These are phyloP conservation scores for Xerocomus amazonicus DNA, from an alignment of 1,284 basidiomycete species.

Conservation along the genomic window DNA sequence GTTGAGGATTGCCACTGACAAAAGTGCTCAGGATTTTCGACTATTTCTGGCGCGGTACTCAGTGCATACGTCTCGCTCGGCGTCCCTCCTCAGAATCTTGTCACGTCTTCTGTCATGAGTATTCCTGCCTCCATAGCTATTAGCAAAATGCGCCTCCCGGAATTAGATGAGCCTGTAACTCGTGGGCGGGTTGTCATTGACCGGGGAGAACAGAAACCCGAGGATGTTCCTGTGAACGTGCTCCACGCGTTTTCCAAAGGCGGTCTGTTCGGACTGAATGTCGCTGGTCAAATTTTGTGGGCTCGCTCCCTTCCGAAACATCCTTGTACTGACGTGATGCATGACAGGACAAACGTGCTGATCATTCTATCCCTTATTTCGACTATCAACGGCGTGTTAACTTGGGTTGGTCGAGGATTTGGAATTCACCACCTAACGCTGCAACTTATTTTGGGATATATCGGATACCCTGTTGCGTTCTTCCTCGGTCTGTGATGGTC, in stretches of 20 bases:
- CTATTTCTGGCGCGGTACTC: constrained; percentile 87
- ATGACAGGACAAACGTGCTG: constrained; percentile 65
- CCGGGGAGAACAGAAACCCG: constrained; percentile 59
- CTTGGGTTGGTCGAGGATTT: constrained; percentile 86
- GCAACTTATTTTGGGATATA: constrained; percentile 80
- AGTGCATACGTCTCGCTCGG: constrained; percentile 82
- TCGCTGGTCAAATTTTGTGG: constrained; percentile 82
- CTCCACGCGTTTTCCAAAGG: constrained; percentile 89
- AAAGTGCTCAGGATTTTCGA: constrained; percentile 61
- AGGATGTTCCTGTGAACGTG: constrained; percentile 63
- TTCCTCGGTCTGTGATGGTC: constrained; percentile 51
- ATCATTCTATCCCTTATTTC: constrained; percentile 80
- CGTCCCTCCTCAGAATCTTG: constrained; percentile 77
- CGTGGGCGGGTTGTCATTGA: constrained; percentile 78
- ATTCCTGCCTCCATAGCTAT: constrained; percentile 93
- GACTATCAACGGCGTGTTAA: constrained; percentile 80
- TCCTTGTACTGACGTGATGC: constrained; percentile 1
- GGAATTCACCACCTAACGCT: constrained; percentile 81
- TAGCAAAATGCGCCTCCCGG: constrained; percentile 82
- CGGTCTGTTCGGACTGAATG: constrained; percentile 80
- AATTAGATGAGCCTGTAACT: constrained; percentile 82
- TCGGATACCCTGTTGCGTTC: constrained; percentile 87
- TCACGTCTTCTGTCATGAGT: constrained; percentile 92
- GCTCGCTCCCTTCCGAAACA: constrained; percentile 21
- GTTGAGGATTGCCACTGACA: constrained; percentile 3